Conservation (phyloP, 768 basidiomycete genomes). For the Suillus lakei region DNA sequence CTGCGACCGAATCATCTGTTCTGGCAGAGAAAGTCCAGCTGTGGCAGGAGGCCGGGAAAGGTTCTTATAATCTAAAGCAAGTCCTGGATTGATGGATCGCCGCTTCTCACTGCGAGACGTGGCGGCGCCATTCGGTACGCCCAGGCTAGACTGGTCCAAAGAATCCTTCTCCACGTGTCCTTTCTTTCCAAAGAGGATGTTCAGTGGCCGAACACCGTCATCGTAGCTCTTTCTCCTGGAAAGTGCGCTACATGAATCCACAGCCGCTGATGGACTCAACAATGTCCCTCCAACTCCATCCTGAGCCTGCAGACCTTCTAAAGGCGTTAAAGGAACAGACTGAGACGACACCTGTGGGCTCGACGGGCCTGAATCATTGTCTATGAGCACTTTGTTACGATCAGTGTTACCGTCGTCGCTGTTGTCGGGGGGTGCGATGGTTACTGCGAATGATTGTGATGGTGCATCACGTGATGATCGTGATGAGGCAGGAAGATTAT, state of each 20-base stretch:
- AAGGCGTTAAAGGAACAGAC: constrained; percentile 13
- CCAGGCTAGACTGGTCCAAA: constrained; percentile 21
- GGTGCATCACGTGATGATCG: constrained; percentile 29
- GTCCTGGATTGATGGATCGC: constrained; percentile 59
- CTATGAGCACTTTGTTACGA: constrained; percentile 10
- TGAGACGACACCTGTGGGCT: constrained; percentile 2
- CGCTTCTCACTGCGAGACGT: constrained; percentile 49
- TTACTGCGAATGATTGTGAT: constrained; percentile 46
- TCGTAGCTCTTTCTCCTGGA: constrained; percentile 50
- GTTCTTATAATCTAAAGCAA: constrained; percentile 38
- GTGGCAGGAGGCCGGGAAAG: constrained; percentile 9
- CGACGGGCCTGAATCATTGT: not conserved
- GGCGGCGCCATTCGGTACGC: constrained; percentile 29
- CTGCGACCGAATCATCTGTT: constrained; percentile 35
- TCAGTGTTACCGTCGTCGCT: constrained; percentile 11
- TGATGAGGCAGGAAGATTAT: constrained; percentile 16
- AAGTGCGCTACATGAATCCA: constrained; percentile 8
- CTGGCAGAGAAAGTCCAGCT: constrained; percentile 23
- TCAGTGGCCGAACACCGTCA: constrained; percentile 46
- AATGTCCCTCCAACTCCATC: constrained; percentile 13
- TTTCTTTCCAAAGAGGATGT: constrained; percentile 35
- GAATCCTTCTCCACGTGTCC: constrained; percentile 17
- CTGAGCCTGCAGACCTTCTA: constrained; percentile 14
- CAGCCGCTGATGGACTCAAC: constrained; percentile 27
- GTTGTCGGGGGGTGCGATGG: constrained; percentile 45